Percentiles rank a stretch among this genome's conserved stretches.
These are phyloP conservation scores for Ogataea degrootiae DNA, from an alignment of 805 yeast species.

Conservation along the genomic window DNA sequence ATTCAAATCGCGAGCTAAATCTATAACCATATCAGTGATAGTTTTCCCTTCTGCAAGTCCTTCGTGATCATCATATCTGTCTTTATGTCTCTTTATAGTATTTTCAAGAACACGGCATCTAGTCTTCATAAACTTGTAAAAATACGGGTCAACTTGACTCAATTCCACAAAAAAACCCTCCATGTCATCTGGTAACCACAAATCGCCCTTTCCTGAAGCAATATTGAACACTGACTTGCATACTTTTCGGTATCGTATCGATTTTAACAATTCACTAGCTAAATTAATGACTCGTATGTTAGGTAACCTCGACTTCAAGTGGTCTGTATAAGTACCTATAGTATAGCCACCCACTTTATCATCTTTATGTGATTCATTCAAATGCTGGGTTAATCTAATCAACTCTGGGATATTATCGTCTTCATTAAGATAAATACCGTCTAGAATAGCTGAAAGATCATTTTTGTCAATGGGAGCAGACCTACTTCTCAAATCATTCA, in stretches of 20 bases:
- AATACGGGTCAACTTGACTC: slow-evolving; percentile 19
- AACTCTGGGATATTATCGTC: slow-evolving; percentile 16
- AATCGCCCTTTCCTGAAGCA: too few species aligned
- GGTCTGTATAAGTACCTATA: background rate
- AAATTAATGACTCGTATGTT: slow-evolving; percentile 5
- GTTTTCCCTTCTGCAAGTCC: too few species aligned
- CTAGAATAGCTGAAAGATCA: background rate
- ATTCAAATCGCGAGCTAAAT: too few species aligned
- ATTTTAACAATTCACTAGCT: too few species aligned
- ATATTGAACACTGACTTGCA: background rate
- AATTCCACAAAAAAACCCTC: slow-evolving; percentile 14
- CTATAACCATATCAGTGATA: too few species aligned
- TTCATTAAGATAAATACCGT: background rate
- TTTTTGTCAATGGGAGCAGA: background rate
- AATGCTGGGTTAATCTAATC: slow-evolving; percentile 15
- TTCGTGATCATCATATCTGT: too few species aligned
- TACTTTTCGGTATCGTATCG: too few species aligned
- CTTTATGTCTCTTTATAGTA: background rate
- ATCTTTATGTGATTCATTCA: slow-evolving; percentile 3
- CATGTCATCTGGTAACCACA: slow-evolving; percentile 1
- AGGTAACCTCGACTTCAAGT: slow-evolving; percentile 5
- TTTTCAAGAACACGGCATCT: slow-evolving; percentile 7
- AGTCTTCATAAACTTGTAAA: slow-evolving; percentile 14
- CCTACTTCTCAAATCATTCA: background rate
- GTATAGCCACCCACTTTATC: background rate